Percentiles rank a stretch among this genome's conserved stretches.
These are phyloP conservation scores for Fusarium setosum DNA, from an alignment of 2,329 filamentous ascomycete genomes.

Conservation along the genomic window DNA sequence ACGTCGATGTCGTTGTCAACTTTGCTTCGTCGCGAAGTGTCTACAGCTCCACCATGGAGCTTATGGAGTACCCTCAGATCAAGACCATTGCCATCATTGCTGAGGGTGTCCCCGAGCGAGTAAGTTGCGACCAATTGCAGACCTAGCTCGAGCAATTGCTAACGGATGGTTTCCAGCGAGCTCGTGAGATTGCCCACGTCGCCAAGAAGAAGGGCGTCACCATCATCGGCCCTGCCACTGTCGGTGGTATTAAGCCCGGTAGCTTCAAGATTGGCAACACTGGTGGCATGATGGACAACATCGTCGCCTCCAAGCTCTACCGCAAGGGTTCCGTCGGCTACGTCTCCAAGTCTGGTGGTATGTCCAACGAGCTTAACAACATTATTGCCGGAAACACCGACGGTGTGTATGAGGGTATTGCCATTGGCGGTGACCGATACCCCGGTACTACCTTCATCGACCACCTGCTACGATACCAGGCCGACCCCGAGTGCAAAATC, in stretches of 20 bases:
- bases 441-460: slow-evolving; percentile 99
- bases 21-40: slow-evolving; percentile 99
- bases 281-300: slow-evolving; percentile 99
- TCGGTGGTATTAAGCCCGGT: slow-evolving; percentile 99
- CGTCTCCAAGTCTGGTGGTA: slow-evolving; percentile 99
- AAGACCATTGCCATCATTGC: slow-evolving; percentile 99
- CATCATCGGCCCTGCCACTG: slow-evolving; percentile 97
- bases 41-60: slow-evolving; percentile 97
- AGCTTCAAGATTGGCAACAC: slow-evolving; percentile 99
- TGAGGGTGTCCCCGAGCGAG: slow-evolving; percentile 97
- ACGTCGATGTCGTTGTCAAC: slow-evolving; percentile 99
- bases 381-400: slow-evolving; percentile 97
- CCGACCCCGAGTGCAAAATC: slow-evolving; percentile 98
- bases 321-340: slow-evolving; percentile 98
- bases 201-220: slow-evolving; percentile 99
- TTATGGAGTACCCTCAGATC: slow-evolving; percentile 97
- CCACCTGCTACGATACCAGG: slow-evolving; percentile 95
- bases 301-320: slow-evolving; percentile 99
- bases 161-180: slow-evolving; percentile 69
- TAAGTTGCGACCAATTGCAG: slow-evolving; percentile 60
- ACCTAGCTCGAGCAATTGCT: slow-evolving; percentile 11
- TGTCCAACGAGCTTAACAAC: slow-evolving; percentile 99
- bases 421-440: slow-evolving; percentile 99
- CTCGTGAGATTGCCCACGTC: slow-evolving; percentile 96
- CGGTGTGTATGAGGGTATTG: slow-evolving; percentile 98